These are phyloP conservation scores for Hypoxylon crocopeplum DNA, from an alignment of 495 filamentous ascomycete genomes.

Conservation along the genomic window DNA sequence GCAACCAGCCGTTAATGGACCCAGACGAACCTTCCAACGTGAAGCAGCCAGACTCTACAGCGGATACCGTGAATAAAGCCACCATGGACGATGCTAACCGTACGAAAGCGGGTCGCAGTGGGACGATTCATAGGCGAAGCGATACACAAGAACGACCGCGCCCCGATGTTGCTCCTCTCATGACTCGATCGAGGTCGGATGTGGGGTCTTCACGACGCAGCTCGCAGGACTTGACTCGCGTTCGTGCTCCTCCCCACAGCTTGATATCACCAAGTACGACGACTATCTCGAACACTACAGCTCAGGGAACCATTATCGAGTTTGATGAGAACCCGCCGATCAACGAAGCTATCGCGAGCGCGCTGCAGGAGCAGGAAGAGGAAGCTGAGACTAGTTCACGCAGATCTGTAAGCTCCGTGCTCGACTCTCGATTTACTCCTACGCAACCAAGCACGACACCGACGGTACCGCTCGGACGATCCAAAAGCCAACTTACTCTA, in stretches of 20 bases:
- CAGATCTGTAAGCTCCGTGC: constrained; percentile 35
- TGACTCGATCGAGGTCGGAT: constrained; percentile 44
- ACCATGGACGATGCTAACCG: constrained; percentile 1
- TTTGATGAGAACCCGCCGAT: constrained; percentile 43
- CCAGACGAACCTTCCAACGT: background rate
- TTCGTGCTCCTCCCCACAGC: constrained; percentile 29
- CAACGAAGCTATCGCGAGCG: constrained; percentile 21
- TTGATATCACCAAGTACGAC: constrained; percentile 44
- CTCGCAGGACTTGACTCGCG: constrained; percentile 34
- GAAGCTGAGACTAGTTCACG: constrained; percentile 32
- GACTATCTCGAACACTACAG: constrained; percentile 41
- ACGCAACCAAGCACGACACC: constrained; percentile 46
- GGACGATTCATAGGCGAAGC: constrained; percentile 24
- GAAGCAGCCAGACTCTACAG: constrained; percentile 10
- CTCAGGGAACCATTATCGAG: constrained; percentile 43
- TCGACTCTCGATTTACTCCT: constrained; percentile 46
- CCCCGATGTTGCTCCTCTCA: constrained; percentile 24
- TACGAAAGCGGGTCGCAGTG: constrained; percentile 16
- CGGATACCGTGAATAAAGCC: constrained; percentile 6
- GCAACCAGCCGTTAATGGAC: background rate
- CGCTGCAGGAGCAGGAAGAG: constrained; percentile 34
- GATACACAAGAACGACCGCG: constrained; percentile 30
- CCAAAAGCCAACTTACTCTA: constrained; percentile 59
- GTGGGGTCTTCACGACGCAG: constrained; percentile 24
- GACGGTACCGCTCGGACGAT: constrained; percentile 49